Conservation (phyloP, 768 basidiomycete species). For the Mrakia gelida region DNA sequence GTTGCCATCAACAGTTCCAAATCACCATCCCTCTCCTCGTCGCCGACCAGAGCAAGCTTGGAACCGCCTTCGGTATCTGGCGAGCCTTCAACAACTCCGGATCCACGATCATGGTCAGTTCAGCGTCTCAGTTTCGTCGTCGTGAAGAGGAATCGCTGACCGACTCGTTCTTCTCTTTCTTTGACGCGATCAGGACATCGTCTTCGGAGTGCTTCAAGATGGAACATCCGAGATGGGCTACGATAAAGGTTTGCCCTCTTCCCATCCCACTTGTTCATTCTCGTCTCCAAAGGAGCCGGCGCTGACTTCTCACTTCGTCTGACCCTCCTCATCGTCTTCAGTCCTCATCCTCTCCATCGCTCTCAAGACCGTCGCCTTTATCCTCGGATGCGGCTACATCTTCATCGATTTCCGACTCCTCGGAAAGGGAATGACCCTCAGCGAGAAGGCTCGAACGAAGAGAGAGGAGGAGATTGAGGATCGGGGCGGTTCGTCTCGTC, state of each 20-base stretch:
- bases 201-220: background rate
- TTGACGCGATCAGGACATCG: background rate
- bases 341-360: background rate
- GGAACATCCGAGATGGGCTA: background rate
- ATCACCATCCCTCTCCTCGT: constrained; percentile 13
- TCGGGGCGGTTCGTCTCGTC: constrained; percentile 4
- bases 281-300: background rate
- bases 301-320: background rate
- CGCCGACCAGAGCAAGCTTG: constrained; percentile 13
- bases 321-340: background rate
- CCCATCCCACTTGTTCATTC: background rate
- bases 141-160: no score
- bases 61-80: constrained; percentile 22
- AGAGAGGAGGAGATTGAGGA: constrained; percentile 20
- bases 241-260: background rate
- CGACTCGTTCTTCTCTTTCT: background rate
- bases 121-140: background rate
- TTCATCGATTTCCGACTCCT: background rate
- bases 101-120: background rate
- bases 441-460: constrained; percentile 2
- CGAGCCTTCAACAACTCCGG: constrained; percentile 30
- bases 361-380: background rate
- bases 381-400: background rate
- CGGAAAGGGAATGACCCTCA: constrained; percentile 24
- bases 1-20: background rate